Conservation (phyloP, 1,284 basidiomycete genomes). For the Irpex rosettiformis region DNA sequence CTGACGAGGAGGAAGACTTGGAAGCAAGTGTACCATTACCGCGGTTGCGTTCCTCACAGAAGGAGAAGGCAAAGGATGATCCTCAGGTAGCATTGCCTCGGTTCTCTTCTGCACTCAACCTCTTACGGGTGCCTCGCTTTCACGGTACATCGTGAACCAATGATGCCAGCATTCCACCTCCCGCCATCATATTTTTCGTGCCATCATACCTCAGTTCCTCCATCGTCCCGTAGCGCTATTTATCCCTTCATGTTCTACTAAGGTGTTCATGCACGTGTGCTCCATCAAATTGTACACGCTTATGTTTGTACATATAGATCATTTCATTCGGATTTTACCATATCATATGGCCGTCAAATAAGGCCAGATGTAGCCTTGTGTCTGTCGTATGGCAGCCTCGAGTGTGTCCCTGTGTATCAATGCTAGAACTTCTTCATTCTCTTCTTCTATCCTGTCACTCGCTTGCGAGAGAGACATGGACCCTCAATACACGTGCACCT, state of each 20-base stretch:
- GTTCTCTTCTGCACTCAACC: conserved; percentile 13
- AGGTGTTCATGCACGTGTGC: not conserved
- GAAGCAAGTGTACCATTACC: not conserved
- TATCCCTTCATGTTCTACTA: not conserved
- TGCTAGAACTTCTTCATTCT: not conserved
- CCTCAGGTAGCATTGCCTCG: conserved; percentile 1
- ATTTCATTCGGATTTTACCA: not conserved
- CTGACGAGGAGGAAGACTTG: conserved; percentile 6
- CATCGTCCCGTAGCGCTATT: not conserved
- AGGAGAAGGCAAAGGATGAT: conserved; percentile 4
- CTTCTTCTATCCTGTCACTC: too few species aligned
- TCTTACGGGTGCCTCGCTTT: conserved; percentile 16
- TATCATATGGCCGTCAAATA: not conserved
- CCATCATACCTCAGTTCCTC: not conserved
- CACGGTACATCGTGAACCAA: conserved; percentile 3
- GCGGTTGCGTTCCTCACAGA: not conserved
- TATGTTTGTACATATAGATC: not conserved
- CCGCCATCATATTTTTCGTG: not conserved
- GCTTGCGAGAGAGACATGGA: too few species aligned
- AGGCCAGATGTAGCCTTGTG: not conserved
- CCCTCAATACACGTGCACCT: too few species aligned
- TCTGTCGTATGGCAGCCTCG: not conserved
- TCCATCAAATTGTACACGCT: not conserved
- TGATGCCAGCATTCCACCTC: not conserved
- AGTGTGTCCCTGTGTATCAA: not conserved